Evolutionary conservation across 225 moss, liverwort and hornwort genomes (phyloP).

Genomic region (Straminergon stramineum): DNA sequence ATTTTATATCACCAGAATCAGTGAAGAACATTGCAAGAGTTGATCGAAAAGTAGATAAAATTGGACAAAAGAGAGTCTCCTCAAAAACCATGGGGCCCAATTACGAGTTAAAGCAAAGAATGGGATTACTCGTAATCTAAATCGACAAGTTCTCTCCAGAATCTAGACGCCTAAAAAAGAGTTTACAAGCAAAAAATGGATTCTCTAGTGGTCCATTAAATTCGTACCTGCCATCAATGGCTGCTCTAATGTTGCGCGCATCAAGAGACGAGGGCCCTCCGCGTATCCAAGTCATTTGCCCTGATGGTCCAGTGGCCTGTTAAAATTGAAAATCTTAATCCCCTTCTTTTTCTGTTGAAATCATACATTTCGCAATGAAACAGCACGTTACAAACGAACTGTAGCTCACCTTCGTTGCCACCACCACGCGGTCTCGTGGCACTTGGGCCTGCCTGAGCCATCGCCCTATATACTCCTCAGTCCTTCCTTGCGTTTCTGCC

Average conservation of each 20-base stretch:
- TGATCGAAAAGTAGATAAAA: background rate
- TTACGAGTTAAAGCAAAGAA: background rate
- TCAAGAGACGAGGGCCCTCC: slow-evolving; percentile 70
- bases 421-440: slow-evolving; percentile 57
- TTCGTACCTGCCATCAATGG: slow-evolving; percentile 66
- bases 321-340: background rate
- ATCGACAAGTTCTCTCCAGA: background rate
- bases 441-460: slow-evolving; percentile 62
- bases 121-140: background rate
- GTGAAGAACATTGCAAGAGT: background rate
- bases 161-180: background rate
- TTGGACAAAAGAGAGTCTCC: background rate
- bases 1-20: background rate
- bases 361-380: background rate
- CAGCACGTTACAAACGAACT: background rate
- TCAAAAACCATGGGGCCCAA: background rate
- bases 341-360: background rate
- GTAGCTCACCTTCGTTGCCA: slow-evolving; percentile 61
- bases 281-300: slow-evolving; percentile 87
- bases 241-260: slow-evolving; percentile 55
- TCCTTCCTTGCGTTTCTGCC: slow-evolving; percentile 60
- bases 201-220: background rate
- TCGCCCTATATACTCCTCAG: slow-evolving; percentile 62
- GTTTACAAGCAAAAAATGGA: background rate
- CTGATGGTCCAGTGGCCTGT: slow-evolving; percentile 80